phyloP scores from a whole-genome alignment of 225 moss, liverwort and hornwort species.

The Pseudisothecium myosuroides region DNA sequence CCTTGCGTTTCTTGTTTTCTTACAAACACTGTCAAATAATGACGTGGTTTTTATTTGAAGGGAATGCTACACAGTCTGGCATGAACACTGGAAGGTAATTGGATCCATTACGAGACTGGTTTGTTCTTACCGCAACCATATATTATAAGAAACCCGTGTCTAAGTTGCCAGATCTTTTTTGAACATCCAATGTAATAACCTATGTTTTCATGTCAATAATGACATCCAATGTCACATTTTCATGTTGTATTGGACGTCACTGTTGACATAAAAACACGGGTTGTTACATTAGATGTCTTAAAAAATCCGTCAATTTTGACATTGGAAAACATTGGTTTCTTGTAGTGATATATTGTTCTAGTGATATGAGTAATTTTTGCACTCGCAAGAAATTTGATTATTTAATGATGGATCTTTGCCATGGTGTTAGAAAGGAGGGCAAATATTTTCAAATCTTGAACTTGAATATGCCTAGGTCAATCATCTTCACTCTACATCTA shows the following conservation, averaged over 20 bases:
- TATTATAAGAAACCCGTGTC: too few species aligned
- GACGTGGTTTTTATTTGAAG: not conserved
- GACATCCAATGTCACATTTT: too few species aligned
- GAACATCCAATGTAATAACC: too few species aligned
- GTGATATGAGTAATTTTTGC: not conserved
- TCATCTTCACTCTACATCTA: not conserved
- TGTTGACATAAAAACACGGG: too few species aligned
- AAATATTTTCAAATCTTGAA: not conserved
- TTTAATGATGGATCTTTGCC: not conserved
- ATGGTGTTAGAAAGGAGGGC: not conserved
- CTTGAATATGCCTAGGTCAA: not conserved
- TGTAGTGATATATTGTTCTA: too few species aligned
- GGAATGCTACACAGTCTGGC: not conserved
- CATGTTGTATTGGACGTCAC: too few species aligned
- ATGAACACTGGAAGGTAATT: not conserved
- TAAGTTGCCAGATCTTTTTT: too few species aligned
- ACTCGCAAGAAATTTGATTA: not conserved
- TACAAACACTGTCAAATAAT: not conserved
- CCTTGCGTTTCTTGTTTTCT: not conserved
- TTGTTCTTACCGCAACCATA: not conserved
- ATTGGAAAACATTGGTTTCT: too few species aligned
- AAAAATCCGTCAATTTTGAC: too few species aligned
- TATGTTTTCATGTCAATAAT: too few species aligned
- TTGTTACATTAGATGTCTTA: too few species aligned
- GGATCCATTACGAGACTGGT: not conserved